These are phyloP conservation scores for Fusarium dlaminii DNA, from an alignment of 2,329 filamentous ascomycete genomes.

Conservation along the genomic window DNA sequence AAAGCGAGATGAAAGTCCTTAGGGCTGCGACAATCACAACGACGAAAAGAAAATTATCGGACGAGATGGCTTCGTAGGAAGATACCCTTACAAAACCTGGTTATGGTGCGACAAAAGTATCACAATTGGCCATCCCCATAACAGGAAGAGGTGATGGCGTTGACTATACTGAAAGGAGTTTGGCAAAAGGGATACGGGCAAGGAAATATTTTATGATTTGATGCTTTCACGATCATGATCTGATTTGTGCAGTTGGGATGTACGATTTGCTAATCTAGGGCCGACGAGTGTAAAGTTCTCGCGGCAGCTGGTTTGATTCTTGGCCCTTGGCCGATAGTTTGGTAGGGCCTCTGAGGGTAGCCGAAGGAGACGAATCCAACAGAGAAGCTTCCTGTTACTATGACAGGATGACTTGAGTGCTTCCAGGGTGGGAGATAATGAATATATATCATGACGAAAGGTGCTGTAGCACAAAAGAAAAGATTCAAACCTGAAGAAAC, in stretches of 20 bases:
- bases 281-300: neutral
- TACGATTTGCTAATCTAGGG: neutral
- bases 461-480: neutral
- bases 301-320: neutral
- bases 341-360: neutral
- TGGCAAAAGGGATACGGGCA: neutral
- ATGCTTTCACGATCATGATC: conserved; percentile 19
- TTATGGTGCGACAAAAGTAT: neutral
- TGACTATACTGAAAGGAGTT: neutral
- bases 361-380: no score
- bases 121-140: neutral
- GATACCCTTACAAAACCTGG: neutral
- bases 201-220: conserved; percentile 21
- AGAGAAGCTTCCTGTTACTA: neutral
- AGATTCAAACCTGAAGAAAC: neutral
- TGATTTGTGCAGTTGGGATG: neutral
- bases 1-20: neutral
- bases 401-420: no score
- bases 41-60: neutral
- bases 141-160: neutral
- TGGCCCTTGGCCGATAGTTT: neutral
- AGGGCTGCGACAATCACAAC: neutral
- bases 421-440: no score
- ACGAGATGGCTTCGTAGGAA: neutral
- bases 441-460: neutral